phyloP scores from a whole-genome alignment of 1,139 yeast species.

The Suhomyces terraborum region DNA sequence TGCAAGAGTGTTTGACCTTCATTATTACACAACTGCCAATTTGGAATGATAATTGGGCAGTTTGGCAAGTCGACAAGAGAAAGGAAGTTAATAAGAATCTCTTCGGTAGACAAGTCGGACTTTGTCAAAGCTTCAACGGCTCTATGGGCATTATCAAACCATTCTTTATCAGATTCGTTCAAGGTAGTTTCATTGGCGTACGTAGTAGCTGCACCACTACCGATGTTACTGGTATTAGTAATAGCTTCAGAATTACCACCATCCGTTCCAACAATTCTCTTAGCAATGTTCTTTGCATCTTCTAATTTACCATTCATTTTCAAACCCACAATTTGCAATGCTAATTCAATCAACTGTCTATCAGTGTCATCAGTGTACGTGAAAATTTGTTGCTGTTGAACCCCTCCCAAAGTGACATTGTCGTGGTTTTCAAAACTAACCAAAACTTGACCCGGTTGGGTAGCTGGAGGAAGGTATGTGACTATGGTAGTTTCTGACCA shows the following conservation, averaged over 20 bases:
- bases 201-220: slow-evolving; percentile 2
- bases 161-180: slow-evolving; percentile 35
- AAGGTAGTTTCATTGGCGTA: slow-evolving; percentile 10
- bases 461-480: slow-evolving; percentile 89
- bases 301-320: slow-evolving; percentile 94
- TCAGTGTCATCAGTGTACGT: slow-evolving; percentile 93
- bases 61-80: slow-evolving; percentile 62
- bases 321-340: slow-evolving; percentile 89
- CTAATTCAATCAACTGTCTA: slow-evolving; percentile 86
- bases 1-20: slow-evolving; percentile 91
- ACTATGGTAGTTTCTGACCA: slow-evolving; percentile 96
- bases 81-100: slow-evolving; percentile 62
- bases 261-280: slow-evolving; percentile 74
- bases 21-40: slow-evolving; percentile 76
- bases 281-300: slow-evolving; percentile 89
- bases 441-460: slow-evolving; percentile 85
- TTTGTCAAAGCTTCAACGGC: slow-evolving; percentile 53
- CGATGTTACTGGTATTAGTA: slow-evolving; percentile 10
- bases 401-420: slow-evolving; percentile 29
- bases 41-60: slow-evolving; percentile 63
- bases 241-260: slow-evolving; percentile 14
- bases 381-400: slow-evolving; percentile 60
- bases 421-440: slow-evolving; percentile 71
- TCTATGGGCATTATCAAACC: slow-evolving; percentile 53
- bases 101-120: slow-evolving; percentile 54